Conservation (phyloP, 345 rosid genomes). For the Eucalyptus cladocalyx region DNA sequence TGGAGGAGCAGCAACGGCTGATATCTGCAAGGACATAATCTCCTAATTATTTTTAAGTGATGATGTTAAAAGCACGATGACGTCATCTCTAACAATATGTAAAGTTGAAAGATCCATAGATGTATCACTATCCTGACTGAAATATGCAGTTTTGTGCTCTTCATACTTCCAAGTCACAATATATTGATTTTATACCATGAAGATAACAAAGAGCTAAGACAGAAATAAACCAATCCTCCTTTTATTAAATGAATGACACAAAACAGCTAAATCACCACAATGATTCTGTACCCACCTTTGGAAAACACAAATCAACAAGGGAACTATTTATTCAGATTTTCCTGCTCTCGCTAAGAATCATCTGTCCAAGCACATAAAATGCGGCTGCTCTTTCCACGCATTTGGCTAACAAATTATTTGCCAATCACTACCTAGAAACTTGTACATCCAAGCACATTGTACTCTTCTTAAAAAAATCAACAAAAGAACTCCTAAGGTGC, state of each 20-base stretch:
- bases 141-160: not conserved
- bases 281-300: not conserved
- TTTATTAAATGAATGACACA: not conserved
- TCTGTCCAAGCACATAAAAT: not conserved
- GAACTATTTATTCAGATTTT: not conserved
- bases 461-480: not conserved
- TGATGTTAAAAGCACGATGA: not conserved
- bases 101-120: not conserved
- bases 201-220: not conserved
- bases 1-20: conserved; percentile 89
- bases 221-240: not conserved
- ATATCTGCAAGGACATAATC: conserved; percentile 41
- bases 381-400: not conserved
- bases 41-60: not conserved
- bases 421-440: not conserved
- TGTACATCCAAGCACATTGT: not conserved
- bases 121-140: not conserved
- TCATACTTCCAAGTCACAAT: not conserved
- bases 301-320: not conserved
- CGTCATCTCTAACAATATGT: not conserved
- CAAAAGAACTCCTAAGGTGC: not conserved
- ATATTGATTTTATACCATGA: not conserved
- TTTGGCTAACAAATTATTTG: not conserved
- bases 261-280: not conserved
- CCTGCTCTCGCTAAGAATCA: not conserved